These are phyloP conservation scores for Daldinia decipiens DNA, from an alignment of 495 filamentous ascomycete species.

Conservation along the genomic window DNA sequence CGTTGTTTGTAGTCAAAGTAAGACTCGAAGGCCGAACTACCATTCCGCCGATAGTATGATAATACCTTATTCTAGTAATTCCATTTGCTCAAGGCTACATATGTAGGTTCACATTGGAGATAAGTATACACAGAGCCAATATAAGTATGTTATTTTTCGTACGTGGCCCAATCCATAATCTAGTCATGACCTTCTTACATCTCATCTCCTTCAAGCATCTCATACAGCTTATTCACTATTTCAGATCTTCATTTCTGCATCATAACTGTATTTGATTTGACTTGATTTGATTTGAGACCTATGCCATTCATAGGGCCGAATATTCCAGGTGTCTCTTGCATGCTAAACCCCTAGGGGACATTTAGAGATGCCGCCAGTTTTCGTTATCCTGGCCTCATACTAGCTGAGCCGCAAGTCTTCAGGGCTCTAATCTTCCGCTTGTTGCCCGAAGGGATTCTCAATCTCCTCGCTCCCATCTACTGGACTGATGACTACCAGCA, in stretches of 20 bases:
- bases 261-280: neutral
- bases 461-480: slow-evolving; percentile 96
- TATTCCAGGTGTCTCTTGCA: neutral
- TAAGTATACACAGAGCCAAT: neutral
- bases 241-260: neutral
- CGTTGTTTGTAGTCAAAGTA: too few species aligned
- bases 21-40: too few species aligned
- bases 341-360: neutral
- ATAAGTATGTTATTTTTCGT: neutral
- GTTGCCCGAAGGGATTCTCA: slow-evolving; percentile 86
- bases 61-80: too few species aligned
- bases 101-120: neutral
- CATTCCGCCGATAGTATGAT: too few species aligned
- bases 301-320: neutral
- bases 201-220: neutral
- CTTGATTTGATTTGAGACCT: neutral
- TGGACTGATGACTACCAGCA: slow-evolving; percentile 91
- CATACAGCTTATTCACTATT: neutral
- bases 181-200: neutral
- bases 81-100: neutral
- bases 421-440: slow-evolving; percentile 61
- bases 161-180: neutral
- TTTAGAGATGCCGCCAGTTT: neutral
- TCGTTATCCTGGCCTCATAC: neutral
- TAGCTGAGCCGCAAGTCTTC: neutral